Evolutionary conservation across 345 rosid genomes (phyloP).

Genomic region (Populus tremula): DNA sequence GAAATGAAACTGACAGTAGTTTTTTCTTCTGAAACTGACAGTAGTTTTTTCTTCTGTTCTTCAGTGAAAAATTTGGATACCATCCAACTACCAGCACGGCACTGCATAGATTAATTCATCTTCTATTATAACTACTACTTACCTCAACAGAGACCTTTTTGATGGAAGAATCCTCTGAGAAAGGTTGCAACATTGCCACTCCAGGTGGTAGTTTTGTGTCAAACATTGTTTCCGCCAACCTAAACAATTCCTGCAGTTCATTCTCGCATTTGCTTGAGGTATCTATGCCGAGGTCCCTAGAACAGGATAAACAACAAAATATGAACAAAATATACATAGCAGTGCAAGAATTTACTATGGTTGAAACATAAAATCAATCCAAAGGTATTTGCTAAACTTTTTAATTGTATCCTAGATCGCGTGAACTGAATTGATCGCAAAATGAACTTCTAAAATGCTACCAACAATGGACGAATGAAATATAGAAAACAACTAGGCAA

Average conservation of each 20-base stretch:
- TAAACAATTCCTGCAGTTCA: conserved; percentile 68
- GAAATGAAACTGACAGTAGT: background rate
- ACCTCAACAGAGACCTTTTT: conserved; percentile 78
- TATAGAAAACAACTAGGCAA: background rate
- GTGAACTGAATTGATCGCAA: background rate
- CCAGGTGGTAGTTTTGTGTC: conserved; percentile 89
- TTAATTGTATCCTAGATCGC: background rate
- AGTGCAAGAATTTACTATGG: background rate
- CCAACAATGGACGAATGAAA: background rate
- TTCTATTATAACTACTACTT: conserved; percentile 3
- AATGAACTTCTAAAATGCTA: background rate
- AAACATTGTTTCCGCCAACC: conserved; percentile 78
- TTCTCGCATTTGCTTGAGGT: conserved; percentile 57
- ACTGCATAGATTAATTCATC: background rate
- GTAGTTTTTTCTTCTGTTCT: background rate
- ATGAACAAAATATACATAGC: conserved; percentile 10
- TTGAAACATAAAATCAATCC: conserved; percentile 1
- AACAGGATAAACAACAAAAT: conserved; percentile 5
- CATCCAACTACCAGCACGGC: background rate
- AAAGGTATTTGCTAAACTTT: background rate
- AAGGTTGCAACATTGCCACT: conserved; percentile 74
- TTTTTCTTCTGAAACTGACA: background rate
- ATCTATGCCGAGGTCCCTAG: conserved; percentile 79
- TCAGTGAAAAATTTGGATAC: background rate
- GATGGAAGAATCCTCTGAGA: conserved; percentile 73